A percentile compares a stretch with the other conserved stretches of the same genome.
Evolutionary conservation across 768 basidiomycete genomes (phyloP).

Genomic region (Rhizopogon sp.): DNA sequence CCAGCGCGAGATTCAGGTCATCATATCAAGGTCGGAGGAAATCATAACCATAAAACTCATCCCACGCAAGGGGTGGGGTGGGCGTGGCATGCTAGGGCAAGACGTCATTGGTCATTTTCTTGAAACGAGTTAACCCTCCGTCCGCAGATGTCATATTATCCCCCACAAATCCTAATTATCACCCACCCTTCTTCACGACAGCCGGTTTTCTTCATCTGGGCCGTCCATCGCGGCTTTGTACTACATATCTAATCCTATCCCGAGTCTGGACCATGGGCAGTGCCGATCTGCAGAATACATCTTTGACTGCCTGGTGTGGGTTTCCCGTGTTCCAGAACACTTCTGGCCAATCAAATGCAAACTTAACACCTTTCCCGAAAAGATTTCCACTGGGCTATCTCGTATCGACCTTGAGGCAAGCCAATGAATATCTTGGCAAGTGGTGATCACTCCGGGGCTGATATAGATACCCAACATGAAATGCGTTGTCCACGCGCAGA

Average conservation of each 20-base stretch:
- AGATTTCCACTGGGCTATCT: background rate
- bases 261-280: too few species aligned
- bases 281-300: too few species aligned
- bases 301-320: background rate
- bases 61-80: conserved; percentile 80
- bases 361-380: too few species aligned
- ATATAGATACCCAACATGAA: too few species aligned
- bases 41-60: conserved; percentile 49
- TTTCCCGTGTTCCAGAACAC: background rate
- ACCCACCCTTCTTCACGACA: background rate
- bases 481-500: too few species aligned
- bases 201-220: background rate
- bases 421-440: too few species aligned
- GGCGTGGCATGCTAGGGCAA: conserved; percentile 80
- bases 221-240: background rate
- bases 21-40: conserved; percentile 48
- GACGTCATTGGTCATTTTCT: conserved; percentile 12
- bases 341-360: background rate
- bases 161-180: conserved; percentile 28
- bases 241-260: background rate
- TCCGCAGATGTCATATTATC: conserved; percentile 55
- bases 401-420: too few species aligned
- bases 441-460: too few species aligned
- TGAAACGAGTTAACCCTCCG: conserved; percentile 2
- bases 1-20: conserved; percentile 57